Conservation (phyloP, 1,139 yeast species). For the Arxiozyma heterogenica region DNA sequence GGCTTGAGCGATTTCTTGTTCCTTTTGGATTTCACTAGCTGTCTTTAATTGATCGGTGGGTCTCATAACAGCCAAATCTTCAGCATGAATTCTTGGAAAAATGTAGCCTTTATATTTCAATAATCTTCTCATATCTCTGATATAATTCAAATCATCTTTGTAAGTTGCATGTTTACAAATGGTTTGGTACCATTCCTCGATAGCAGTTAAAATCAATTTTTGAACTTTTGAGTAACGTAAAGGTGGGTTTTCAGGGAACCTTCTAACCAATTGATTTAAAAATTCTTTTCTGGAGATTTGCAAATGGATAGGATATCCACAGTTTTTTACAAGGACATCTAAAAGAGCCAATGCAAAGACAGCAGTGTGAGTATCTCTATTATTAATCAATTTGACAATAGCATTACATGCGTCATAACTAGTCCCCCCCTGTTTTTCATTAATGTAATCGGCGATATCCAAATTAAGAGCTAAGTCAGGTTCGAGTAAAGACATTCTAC, state of each 20-base stretch:
- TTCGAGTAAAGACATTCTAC: conserved; percentile 73
- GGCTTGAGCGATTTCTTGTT: conserved; percentile 84
- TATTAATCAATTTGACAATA: conserved; percentile 77
- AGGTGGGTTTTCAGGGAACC: conserved; percentile 95
- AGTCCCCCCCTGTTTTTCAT: conserved; percentile 81
- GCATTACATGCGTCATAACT: conserved; percentile 92
- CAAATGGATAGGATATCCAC: conserved; percentile 94
- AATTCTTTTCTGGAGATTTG: conserved; percentile 94
- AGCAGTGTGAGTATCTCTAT: conserved; percentile 72
- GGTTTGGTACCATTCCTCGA: conserved; percentile 97
- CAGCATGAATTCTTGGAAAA: conserved; percentile 84
- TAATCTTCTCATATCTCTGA: conserved; percentile 91
- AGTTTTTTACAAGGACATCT: conserved; percentile 89
- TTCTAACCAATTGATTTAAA: conserved; percentile 79
- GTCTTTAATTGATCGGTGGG: conserved; percentile 88
- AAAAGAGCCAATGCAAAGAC: conserved; percentile 49
- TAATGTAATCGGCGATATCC: conserved; percentile 88
- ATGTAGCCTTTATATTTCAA: conserved; percentile 79
- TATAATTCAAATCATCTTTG: conserved; percentile 84
- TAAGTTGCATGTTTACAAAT: conserved; percentile 83
- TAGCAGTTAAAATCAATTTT: conserved; percentile 73
- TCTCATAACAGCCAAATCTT: conserved; percentile 87
- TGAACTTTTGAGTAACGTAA: conserved; percentile 75
- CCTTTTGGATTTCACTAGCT: conserved; percentile 82
- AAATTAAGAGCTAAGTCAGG: conserved; percentile 83